Evolutionary conservation across 768 basidiomycete genomes (phyloP), one percentile per base, ranked within the genome.

Genomic region (Mycena vulgaris): DNA sequence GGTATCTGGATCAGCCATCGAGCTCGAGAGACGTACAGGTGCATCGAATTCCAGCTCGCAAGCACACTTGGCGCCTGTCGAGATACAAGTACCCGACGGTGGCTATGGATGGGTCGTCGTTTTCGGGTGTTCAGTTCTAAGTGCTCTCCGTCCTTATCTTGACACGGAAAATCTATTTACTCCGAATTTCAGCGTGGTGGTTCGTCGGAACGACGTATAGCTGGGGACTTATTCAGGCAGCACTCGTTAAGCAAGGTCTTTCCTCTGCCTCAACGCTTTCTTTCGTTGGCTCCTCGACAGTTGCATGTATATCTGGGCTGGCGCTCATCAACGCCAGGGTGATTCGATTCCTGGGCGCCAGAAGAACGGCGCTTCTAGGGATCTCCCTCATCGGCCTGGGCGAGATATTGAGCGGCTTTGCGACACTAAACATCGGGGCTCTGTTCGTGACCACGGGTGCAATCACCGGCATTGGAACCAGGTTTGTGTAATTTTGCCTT

Each of bases 71-170:
- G 5, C 40, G 17, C 40, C 19, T 16, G 21, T 21, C 19, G 42
- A 45, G 21, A 11, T 6, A 6, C 42, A 45, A 45, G 42, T 45
- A 14, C 80, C 79, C 9, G 80, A 81, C 27, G 78, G 80, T 5
- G 78, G 78, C n/a, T 79, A 80, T 37, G 80, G 77, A 25, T 82
- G 79, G 78, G 76, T 77, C 2, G 74, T 81, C 17, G 75, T 81
- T 42, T 76, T 75, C 17, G 75, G 72, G 2, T 82, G 79, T 60
- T 76, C 62, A 59, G 77, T 62, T 74, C 75, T 69, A 62, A 72
- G 80, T 80, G 66, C 33, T 77, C 48, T 52, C 17, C 2, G 31
- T 45, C 35, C 51, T 13, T 39, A 53, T n/a, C 57, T 55, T 37
- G 25, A 0, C 25, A 1, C 13, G n/a, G 8, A 30, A 17, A 5